phyloP scores from a whole-genome alignment of 2,329 filamentous ascomycete genomes.

The Ophiocordyceps camponoti-saundersi region DNA sequence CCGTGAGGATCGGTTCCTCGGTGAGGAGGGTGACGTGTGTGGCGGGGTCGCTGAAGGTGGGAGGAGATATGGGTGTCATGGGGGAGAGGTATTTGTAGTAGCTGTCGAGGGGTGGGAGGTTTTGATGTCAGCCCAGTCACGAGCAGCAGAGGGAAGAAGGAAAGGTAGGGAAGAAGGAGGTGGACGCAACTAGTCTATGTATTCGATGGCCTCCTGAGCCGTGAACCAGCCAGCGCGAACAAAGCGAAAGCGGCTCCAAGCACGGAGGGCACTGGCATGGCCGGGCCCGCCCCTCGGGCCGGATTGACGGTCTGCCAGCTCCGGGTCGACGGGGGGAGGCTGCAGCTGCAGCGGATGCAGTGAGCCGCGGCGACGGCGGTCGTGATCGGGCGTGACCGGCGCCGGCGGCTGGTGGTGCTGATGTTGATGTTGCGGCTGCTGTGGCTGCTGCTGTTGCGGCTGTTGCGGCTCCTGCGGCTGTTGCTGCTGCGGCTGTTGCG shows the following conservation, averaged over 20 bases:
- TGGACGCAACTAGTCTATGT: constrained; percentile 60
- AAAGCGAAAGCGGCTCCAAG: constrained; percentile 87
- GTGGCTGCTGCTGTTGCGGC: not conserved
- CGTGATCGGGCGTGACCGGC: not conserved
- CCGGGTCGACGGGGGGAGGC: constrained; percentile 26
- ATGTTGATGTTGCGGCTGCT: not conserved
- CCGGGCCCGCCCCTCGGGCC: constrained; percentile 31
- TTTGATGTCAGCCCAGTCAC: not conserved
- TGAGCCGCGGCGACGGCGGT: not conserved
- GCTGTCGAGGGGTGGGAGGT: constrained; percentile 20
- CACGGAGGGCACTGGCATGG: constrained; percentile 55
- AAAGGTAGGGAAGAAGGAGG: not conserved
- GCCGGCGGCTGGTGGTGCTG: not conserved
- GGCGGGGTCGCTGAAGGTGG: constrained; percentile 70
- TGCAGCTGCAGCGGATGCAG: not conserved
- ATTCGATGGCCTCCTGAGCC: constrained; percentile 78
- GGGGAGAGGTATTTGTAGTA: constrained; percentile 88
- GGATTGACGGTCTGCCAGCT: constrained; percentile 21
- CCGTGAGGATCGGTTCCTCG: constrained; percentile 82
- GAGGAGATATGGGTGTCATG: constrained; percentile 82
- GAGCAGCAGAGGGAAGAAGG: not conserved
- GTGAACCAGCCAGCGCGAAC: constrained; percentile 97
- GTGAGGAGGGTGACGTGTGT: constrained; percentile 66
- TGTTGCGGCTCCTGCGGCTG: not conserved
- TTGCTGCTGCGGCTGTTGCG: too few species aligned